phyloP scores from a whole-genome alignment of 495 filamentous ascomycete species.

The Penicillium nucicola region DNA sequence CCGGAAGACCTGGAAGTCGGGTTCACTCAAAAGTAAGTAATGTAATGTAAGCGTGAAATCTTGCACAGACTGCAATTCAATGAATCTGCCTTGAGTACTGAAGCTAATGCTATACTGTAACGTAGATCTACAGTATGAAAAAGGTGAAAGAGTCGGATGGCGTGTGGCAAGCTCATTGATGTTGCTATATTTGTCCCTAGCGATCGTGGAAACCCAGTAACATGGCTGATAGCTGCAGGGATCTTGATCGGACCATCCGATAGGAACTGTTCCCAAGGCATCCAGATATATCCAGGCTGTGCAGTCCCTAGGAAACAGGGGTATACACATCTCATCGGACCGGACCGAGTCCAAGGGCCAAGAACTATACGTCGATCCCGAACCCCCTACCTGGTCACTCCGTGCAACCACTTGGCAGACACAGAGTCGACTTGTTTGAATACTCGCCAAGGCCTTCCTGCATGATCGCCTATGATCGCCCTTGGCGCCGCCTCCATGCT shows the following conservation, averaged over 20 bases:
- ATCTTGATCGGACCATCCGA: too few species aligned
- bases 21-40: background rate
- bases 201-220: background rate
- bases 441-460: background rate
- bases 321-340: slow-evolving; percentile 13
- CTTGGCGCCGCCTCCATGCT: slow-evolving; percentile 21
- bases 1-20: background rate
- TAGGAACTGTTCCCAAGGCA: too few species aligned
- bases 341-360: slow-evolving; percentile 14
- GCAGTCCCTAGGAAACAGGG: too few species aligned
- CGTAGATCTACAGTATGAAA: background rate
- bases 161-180: background rate
- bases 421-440: background rate
- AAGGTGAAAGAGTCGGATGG: background rate
- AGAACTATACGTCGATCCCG: slow-evolving; percentile 17
- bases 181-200: slow-evolving; percentile 1
- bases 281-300: background rate
- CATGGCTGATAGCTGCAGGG: too few species aligned
- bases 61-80: background rate
- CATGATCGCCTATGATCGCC: slow-evolving; percentile 32
- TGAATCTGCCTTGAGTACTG: background rate
- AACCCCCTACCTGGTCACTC: slow-evolving; percentile 7
- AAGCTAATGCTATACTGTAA: background rate
- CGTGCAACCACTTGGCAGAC: slow-evolving; percentile 21
- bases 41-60: background rate